phyloP scores from a whole-genome alignment of 768 basidiomycete genomes.

The Mycena latifolia region DNA sequence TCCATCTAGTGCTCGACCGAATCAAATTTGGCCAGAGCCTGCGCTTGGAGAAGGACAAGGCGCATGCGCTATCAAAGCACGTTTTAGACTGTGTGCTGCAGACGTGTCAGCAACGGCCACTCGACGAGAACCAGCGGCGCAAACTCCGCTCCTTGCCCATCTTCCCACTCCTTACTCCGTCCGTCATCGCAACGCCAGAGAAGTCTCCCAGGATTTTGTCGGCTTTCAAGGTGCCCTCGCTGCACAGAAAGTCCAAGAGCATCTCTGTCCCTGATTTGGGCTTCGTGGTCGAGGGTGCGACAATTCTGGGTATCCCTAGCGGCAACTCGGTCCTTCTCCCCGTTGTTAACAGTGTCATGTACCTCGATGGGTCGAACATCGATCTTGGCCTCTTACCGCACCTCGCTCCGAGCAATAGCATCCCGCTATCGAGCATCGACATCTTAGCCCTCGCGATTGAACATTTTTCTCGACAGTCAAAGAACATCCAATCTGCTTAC shows the following conservation, averaged over 20 bases:
- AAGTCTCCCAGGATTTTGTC: slow-evolving; percentile 28
- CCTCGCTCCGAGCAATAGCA: slow-evolving; percentile 38
- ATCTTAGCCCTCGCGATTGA: slow-evolving; percentile 44
- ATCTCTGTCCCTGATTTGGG: slow-evolving; percentile 12
- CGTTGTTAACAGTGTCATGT: slow-evolving; percentile 36
- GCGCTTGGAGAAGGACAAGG: slow-evolving; percentile 21
- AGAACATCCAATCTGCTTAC: slow-evolving; percentile 41
- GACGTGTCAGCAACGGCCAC: slow-evolving; percentile 27
- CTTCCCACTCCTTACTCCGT: slow-evolving; percentile 25
- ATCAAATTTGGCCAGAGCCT: slow-evolving; percentile 21
- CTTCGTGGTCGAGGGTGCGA: slow-evolving; percentile 14
- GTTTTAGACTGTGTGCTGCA: slow-evolving; percentile 32
- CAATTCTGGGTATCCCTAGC: slow-evolving; percentile 31
- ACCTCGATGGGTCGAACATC: slow-evolving; percentile 43
- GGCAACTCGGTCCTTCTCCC: slow-evolving; percentile 41
- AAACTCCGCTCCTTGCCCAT: slow-evolving; percentile 45
- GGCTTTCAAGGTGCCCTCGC: slow-evolving; percentile 29
- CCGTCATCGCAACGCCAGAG: slow-evolving; percentile 5
- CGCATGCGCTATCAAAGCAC: slow-evolving; percentile 26
- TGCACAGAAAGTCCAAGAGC: slow-evolving; percentile 35
- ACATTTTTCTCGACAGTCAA: slow-evolving; percentile 45
- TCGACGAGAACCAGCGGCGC: slow-evolving; percentile 33
- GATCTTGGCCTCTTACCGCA: slow-evolving; percentile 39
- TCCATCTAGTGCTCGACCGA: slow-evolving; percentile 48
- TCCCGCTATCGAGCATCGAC: slow-evolving; percentile 38